Base-by-base conservation (phyloP, 2,329 filamentous ascomycete species). In the Diaporthe velutina region DNA sequence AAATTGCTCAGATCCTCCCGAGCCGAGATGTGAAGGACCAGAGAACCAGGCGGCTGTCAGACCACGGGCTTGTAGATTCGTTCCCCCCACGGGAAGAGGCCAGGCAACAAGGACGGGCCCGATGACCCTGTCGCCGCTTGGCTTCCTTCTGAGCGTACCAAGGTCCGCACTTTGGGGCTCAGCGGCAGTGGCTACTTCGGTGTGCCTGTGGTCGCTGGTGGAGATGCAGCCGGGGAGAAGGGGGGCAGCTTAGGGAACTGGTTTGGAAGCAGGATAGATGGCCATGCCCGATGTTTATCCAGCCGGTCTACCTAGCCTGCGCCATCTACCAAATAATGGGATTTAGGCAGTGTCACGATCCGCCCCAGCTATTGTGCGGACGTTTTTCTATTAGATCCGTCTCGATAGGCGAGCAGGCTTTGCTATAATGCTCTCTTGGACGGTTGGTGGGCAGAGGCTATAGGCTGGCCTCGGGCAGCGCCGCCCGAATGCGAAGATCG, bases 1-100 rank as follows among this genome's bases (percentile, higher is more conserved):
- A 68, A 68, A 68, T 54, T 68, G 48, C 64, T 54, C 64, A 68
- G 64, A 68, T 68, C 64, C 22, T 68, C 64, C 64, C 64, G 64
- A 54, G 64, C 64, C 64, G 48, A 68, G 64, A 68, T 68, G 48
- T 54, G 48, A 33, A 68, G 64, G 64, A 54, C 64, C 48, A 54
- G 45, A 40, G 48, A 54, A 38, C 64, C 64, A 54, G 48, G 48
- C 64, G 45, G n/a, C 3, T 33, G 45, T 54, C 64, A 54, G 45
- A 22, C 64, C 48, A 52, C 64, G 30, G 64, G 22, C 64, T 38
- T 13, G 30, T 67, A 19, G 64, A 52, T 19, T 50, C 13, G 45
- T 10, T 30, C 38, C 58, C 22, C 45, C 33, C 64, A 67, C 45
- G 45, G 30, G 8, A 6, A 25, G 35, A 25, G 35, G n/a, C 19